These are phyloP conservation scores for Barnettozyma wickerhamii DNA, from an alignment of 805 yeast genomes.

Conservation along the genomic window DNA sequence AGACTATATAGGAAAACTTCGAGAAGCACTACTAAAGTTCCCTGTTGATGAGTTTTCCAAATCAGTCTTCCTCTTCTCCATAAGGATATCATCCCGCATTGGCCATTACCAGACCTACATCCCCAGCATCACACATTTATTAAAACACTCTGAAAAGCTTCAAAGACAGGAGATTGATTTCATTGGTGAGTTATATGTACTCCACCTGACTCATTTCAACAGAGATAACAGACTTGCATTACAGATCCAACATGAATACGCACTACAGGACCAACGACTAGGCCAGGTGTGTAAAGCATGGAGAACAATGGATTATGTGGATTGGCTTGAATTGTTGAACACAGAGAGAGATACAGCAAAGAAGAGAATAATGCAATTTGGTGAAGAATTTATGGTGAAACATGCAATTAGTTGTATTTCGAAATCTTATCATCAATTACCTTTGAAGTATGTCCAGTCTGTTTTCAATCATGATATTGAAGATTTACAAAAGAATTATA, in stretches of 20 bases:
- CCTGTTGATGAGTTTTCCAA: constrained; percentile 38
- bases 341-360: constrained; percentile 13
- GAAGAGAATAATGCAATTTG: constrained; percentile 38
- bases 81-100: constrained; percentile 40
- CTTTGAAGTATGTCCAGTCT: constrained; percentile 11
- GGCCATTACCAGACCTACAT: constrained; percentile 56
- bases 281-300: constrained; percentile 30
- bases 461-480: constrained; percentile 11
- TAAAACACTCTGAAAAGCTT: constrained; percentile 20
- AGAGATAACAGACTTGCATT: constrained; percentile 16
- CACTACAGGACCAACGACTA: constrained; percentile 29
- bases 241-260: constrained; percentile 26
- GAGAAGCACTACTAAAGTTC: constrained; percentile 48
- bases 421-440: constrained; percentile 36
- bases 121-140: constrained; percentile 43
- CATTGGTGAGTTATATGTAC: constrained; percentile 35
- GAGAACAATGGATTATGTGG: constrained; percentile 28
- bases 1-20: constrained; percentile 37
- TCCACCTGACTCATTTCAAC: constrained; percentile 36
- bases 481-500: constrained; percentile 2
- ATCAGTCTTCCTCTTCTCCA: constrained; percentile 46
- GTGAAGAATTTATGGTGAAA: constrained; percentile 30
- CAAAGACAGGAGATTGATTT: constrained; percentile 34
- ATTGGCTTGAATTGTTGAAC: constrained; percentile 29
- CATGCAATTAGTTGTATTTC: constrained; percentile 32